Percentiles rank a stretch among this genome's conserved stretches.
Evolutionary conservation across 75 land plant species (phyloP).

Genomic region (Sequoia sempervirens): DNA sequence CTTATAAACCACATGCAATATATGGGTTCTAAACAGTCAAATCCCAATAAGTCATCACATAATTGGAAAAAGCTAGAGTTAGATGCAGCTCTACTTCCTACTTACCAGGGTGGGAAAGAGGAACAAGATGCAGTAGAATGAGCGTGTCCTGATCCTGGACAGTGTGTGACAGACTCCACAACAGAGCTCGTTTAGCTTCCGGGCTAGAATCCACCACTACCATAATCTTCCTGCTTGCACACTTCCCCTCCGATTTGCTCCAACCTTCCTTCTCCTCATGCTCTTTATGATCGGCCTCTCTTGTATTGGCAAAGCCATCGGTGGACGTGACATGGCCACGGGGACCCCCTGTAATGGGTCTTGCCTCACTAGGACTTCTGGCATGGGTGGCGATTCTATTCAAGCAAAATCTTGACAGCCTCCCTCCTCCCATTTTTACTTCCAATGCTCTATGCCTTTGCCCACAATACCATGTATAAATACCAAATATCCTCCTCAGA

Average conservation of each 20-base stretch:
- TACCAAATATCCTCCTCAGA: not conserved
- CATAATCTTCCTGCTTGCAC: constrained; percentile 33
- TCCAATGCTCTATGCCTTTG: not conserved
- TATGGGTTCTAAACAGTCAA: too few relatives aligned
- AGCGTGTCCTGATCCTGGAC: constrained; percentile 44
- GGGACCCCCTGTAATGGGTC: constrained; percentile 19
- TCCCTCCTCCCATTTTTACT: not conserved
- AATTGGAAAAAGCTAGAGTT: not conserved
- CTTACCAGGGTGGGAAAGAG: constrained; percentile 15
- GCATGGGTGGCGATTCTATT: constrained; percentile 12
- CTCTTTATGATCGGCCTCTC: constrained; percentile 9
- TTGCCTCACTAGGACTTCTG: constrained; percentile 13
- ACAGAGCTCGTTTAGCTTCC: constrained; percentile 47
- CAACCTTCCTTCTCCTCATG: constrained; percentile 5
- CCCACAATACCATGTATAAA: not conserved
- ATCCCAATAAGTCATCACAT: too few relatives aligned
- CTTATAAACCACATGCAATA: too few relatives aligned
- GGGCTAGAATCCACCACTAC: constrained; percentile 48
- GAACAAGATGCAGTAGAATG: constrained; percentile 35
- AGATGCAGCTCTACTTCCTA: not conserved
- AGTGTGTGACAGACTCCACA: constrained; percentile 60
- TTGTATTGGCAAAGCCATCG: not conserved
- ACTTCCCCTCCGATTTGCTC: constrained; percentile 12
- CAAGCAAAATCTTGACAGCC: constrained; percentile 20
- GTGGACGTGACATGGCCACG: constrained; percentile 5